Evolutionary conservation across 495 filamentous ascomycete genomes (phyloP), one percentile per base, ranked within the genome.

Genomic region (Neurospora sp.): DNA sequence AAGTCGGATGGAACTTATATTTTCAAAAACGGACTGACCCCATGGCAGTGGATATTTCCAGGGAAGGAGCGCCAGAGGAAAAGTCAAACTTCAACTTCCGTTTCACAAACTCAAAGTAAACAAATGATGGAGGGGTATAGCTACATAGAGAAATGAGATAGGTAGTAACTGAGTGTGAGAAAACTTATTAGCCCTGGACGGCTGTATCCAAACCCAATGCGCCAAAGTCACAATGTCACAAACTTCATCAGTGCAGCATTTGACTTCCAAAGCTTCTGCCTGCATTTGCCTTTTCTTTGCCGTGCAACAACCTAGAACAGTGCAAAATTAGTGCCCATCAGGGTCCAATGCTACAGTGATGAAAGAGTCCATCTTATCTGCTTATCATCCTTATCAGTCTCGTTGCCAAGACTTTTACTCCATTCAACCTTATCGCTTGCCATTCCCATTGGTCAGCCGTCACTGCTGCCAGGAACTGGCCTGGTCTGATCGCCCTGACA

Each of bases 351-450:
- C 27, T 66, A 35, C 40, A 60, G 75, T 74, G 73, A 66, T 54
- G 72, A 62, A 31, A 37, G 69, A 16, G 10, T 42, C 42, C 18
- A 39, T 37, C 69, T 74, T 54, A 75, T 70, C 70, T 31, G 41
- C 54, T 54, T 27, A 31, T 8, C 41, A 31, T 9, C 62, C n/a
- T 18, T 69, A 62, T 31, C 40, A 1, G 23, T 18, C 71, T 20
- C 16, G 0, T 31, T 18, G 41, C 27, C 35, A 35, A 35, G 69
- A 37, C 11, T 0, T 8, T 18, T 31, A 2, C 39, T 18, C 14
- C 20, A 4, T 35, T 72, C 70, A 8, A 49, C 20, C 77, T 62
- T 78, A 78, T 78, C 77, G 70, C 14, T 37, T 9, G 4, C 5
- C 14, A 6, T 4, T 40, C 18, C 74, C 73, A 49, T 49, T 49